Conservation (phyloP, 371 early-diverging fungal species). For the Batkoa obscura region DNA sequence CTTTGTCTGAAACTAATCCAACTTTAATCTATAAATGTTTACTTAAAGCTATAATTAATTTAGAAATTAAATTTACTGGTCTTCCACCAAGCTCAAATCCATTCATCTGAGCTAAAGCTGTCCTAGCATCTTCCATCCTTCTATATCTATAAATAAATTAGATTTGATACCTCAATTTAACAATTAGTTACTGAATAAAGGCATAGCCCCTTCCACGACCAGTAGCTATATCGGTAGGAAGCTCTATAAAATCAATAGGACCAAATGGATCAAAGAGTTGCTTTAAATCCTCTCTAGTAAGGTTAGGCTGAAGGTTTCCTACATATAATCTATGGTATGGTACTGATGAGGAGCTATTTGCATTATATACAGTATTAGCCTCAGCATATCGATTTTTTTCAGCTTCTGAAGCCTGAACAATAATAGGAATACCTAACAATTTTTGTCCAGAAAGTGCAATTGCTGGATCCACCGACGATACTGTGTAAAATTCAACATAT, state of each 20-base stretch:
- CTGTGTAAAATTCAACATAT: slow-evolving; percentile 90
- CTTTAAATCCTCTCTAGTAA: slow-evolving; percentile 67
- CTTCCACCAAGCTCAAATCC: slow-evolving; percentile 63
- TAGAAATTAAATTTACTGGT: slow-evolving; percentile 19
- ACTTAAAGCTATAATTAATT: not conserved
- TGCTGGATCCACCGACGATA: slow-evolving; percentile 63
- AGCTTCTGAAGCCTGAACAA: slow-evolving; percentile 77
- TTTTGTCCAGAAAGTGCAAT: slow-evolving; percentile 68
- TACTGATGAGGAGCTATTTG: slow-evolving; percentile 15
- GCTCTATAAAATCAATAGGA: slow-evolving; percentile 55
- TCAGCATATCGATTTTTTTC: slow-evolving; percentile 73
- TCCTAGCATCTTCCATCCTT: slow-evolving; percentile 52
- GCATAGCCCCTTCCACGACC: slow-evolving; percentile 73
- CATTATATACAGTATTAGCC: slow-evolving; percentile 8
- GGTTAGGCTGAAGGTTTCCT: slow-evolving; percentile 56
- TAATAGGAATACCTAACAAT: slow-evolving; percentile 85
- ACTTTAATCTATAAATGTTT: slow-evolving; percentile 42
- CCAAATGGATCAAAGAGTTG: slow-evolving; percentile 79
- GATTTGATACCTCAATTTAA: not conserved
- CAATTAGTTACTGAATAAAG: slow-evolving; percentile 49
- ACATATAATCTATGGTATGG: slow-evolving; percentile 57
- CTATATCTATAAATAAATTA: slow-evolving; percentile 28
- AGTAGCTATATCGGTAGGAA: slow-evolving; percentile 61
- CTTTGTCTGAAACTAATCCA: slow-evolving; percentile 55
- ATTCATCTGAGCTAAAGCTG: slow-evolving; percentile 70